Base-by-base conservation (phyloP, 2,329 filamentous ascomycete genomes). In the Chrysoporthe cubensis region DNA sequence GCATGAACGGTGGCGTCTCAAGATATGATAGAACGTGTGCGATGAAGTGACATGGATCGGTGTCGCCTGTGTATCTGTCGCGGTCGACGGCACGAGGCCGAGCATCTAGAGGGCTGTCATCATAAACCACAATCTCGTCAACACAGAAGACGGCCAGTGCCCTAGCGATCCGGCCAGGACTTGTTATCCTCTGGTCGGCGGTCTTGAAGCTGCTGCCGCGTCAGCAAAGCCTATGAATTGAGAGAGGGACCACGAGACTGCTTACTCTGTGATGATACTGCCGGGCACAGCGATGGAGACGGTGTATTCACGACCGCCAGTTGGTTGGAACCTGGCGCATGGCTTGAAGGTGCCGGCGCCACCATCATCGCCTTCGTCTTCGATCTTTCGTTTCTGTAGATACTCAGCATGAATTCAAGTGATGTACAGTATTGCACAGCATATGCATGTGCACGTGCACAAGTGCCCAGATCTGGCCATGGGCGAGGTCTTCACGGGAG, bases 1-100 rank as follows among this genome's bases (percentile, higher is more conserved):
- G 88, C 79, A 97, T 88, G 78, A 96, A 91, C 1, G 93, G 92
- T 42, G 93, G 93, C 4, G 91, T 91, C 78, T 97, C 93, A 69
- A 96, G 87, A 79, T 94, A 97, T 69, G 87, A 90, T 8, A 97
- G 83, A 7, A 96, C 80, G 75, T 96, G 93, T 62, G 88, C 85
- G 32, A 97, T 84, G 79, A 95, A 96, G 79, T 94, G 90, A 68
- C 89, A 89, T 0, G 92, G 92, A 74, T 96, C 90, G 16, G 87
- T 83, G 75, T 89, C 91, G 71, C 89, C 91, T 0, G 91, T 93
- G 79, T 88, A 85, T 73, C 82, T 78, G 60, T 82, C 78, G 62
- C 82, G 81, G 72, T 88, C 85, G 62, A 85, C 81, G 65, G 79
- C 79, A 26, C 78, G 77, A 42, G 82, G 80, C 43, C 84, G 84